These are phyloP conservation scores for Stromatinia cepivora DNA, from an alignment of 2,329 filamentous ascomycete species.

Conservation along the genomic window DNA sequence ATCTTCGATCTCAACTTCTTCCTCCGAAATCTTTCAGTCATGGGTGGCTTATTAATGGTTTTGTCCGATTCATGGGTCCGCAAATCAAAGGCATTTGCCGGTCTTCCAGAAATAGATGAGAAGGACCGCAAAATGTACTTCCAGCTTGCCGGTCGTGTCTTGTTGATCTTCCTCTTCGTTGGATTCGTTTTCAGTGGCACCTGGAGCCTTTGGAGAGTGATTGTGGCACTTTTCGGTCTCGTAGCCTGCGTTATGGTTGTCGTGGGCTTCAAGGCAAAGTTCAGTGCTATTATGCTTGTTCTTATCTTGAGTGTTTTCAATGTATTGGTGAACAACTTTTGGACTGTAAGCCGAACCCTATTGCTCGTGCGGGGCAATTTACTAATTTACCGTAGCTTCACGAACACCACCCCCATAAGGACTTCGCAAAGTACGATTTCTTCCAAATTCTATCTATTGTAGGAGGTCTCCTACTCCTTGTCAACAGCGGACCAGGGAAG, in stretches of 20 bases:
- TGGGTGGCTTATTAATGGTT: constrained; percentile 96
- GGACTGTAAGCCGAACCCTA: constrained; percentile 71
- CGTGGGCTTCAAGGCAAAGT: constrained; percentile 99
- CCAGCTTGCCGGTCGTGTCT: constrained; percentile 91
- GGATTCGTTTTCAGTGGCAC: constrained; percentile 95
- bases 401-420: constrained; percentile 97
- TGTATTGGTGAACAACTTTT: constrained; percentile 98
- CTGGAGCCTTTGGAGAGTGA: constrained; percentile 85
- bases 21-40: constrained; percentile 95
- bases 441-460: constrained; percentile 99
- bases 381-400: constrained; percentile 65
- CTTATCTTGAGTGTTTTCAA: constrained; percentile 97
- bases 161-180: constrained; percentile 96
- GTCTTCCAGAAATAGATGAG: constrained; percentile 90
- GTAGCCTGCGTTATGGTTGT: constrained; percentile 97
- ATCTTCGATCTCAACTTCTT: constrained; percentile 99
- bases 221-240: constrained; percentile 81
- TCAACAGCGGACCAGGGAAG: constrained; percentile 98
- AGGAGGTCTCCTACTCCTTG: constrained; percentile 89
- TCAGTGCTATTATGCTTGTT: constrained; percentile 92
- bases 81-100: constrained; percentile 95
- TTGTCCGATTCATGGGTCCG: constrained; percentile 97
- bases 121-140: constrained; percentile 99
- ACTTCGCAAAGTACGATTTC: constrained; percentile 99
- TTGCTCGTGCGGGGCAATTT: constrained; percentile 17